Evolutionary conservation across 345 rosid species (phyloP).

Genomic region (Euphorbia lathyris): DNA sequence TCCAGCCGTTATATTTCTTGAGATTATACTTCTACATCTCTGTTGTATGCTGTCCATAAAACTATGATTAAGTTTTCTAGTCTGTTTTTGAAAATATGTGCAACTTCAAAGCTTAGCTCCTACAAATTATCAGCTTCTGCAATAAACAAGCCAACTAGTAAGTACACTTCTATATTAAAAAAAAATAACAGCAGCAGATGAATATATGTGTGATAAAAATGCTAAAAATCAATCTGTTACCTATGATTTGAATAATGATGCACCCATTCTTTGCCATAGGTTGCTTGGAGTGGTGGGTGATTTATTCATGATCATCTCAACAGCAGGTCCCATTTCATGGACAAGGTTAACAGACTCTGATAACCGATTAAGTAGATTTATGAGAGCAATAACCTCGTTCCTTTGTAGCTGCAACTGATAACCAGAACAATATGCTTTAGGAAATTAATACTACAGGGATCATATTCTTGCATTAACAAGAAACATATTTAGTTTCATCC

Average conservation of each 20-base stretch:
- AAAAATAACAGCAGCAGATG: not conserved
- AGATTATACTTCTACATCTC: not conserved
- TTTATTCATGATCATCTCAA: constrained; percentile 31
- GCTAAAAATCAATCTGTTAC: not conserved
- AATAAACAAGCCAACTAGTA: not conserved
- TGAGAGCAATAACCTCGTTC: constrained; percentile 75
- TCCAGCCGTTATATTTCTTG: not conserved
- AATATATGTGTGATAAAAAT: not conserved
- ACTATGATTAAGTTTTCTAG: not conserved
- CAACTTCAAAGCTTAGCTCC: not conserved
- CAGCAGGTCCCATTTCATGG: constrained; percentile 49
- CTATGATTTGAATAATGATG: constrained; percentile 28
- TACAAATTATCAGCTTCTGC: constrained; percentile 5
- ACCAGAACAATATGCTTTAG: constrained; percentile 5
- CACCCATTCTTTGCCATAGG: constrained; percentile 36
- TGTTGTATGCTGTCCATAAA: not conserved
- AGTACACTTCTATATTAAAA: not conserved
- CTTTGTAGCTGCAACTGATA: constrained; percentile 64
- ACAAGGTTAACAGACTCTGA: constrained; percentile 68
- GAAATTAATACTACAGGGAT: not conserved
- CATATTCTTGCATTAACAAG: not conserved
- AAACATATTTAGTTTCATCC: constrained; percentile 1
- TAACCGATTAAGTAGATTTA: constrained; percentile 66
- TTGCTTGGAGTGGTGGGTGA: constrained; percentile 19
- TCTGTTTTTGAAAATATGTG: not conserved